phyloP scores from a whole-genome alignment of 176 grass and related monocot species.

The Bonia amplexicaulis region DNA sequence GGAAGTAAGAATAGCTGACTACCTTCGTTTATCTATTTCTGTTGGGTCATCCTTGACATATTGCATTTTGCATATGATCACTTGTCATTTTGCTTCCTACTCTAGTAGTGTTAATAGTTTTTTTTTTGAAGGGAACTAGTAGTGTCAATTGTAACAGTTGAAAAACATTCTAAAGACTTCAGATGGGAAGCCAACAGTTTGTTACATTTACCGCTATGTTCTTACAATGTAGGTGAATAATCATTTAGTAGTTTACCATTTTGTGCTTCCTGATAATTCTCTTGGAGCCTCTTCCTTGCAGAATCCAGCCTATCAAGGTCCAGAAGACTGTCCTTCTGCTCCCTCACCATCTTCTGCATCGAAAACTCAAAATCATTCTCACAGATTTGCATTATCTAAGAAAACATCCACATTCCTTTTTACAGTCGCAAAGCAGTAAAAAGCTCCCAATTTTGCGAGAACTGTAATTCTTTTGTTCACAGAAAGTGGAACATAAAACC shows the following conservation, averaged over 20 bases:
- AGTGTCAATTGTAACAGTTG: not conserved
- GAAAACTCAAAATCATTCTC: constrained; percentile 1
- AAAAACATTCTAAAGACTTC: not conserved
- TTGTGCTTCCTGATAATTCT: constrained; percentile 83
- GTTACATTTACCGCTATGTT: not conserved
- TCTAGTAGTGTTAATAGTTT: not conserved
- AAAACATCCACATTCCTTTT: not conserved
- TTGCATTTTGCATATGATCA: not conserved
- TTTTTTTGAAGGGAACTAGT: not conserved
- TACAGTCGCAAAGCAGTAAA: not conserved
- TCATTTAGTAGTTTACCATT: constrained; percentile 35
- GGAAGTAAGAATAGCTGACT: not conserved
- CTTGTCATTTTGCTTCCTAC: not conserved
- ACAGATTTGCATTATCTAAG: not conserved
- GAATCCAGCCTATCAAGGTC: constrained; percentile 53
- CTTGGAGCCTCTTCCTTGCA: constrained; percentile 74
- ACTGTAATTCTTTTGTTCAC: not conserved
- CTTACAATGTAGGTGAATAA: not conserved
- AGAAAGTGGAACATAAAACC: not conserved
- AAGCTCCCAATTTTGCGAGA: not conserved
- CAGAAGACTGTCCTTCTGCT: constrained; percentile 36
- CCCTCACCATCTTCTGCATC: constrained; percentile 42
- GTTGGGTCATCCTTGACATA: not conserved
- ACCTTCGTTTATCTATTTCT: not conserved
- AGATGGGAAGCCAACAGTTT: not conserved